Evolutionary conservation across 2,329 filamentous ascomycete species (phyloP).

Genomic region (Apiospora rasikravindrae): DNA sequence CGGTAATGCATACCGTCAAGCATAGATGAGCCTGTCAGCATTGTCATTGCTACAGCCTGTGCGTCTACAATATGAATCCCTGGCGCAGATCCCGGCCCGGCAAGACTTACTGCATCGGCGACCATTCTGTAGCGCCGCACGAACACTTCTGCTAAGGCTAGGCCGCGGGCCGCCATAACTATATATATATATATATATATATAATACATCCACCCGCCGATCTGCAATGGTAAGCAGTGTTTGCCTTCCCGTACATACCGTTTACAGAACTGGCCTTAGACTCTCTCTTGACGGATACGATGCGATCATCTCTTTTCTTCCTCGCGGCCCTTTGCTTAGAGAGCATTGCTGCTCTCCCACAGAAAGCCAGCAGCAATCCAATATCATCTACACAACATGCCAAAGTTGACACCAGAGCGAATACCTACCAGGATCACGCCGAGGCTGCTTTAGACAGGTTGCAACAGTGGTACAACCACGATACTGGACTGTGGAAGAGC

Average conservation of each 20-base stretch:
- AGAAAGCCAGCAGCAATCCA: not conserved
- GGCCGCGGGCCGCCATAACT: not conserved
- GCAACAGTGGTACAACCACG: slow-evolving; percentile 58
- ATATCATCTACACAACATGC: not conserved
- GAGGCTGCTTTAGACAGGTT: slow-evolving; percentile 40
- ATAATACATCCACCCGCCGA: not conserved
- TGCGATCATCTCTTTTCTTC: not conserved
- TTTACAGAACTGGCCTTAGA: too few species aligned
- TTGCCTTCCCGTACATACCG: too few species aligned
- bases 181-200: too few species aligned
- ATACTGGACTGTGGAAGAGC: slow-evolving; percentile 60
- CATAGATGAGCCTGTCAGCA: not conserved
- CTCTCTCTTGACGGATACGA: not conserved
- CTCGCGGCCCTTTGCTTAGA: not conserved
- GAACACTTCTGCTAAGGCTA: not conserved
- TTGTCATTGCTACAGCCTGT: not conserved
- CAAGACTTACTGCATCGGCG: not conserved
- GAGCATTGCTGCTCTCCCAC: not conserved
- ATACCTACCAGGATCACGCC: slow-evolving; percentile 23
- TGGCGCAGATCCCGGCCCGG: not conserved
- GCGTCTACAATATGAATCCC: not conserved
- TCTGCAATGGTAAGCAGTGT: not conserved
- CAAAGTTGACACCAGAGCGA: not conserved
- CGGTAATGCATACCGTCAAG: too few species aligned
- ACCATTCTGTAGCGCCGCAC: not conserved